These are phyloP conservation scores for Colletotrichum sublineola DNA, from an alignment of 2,329 filamentous ascomycete genomes.

Conservation along the genomic window DNA sequence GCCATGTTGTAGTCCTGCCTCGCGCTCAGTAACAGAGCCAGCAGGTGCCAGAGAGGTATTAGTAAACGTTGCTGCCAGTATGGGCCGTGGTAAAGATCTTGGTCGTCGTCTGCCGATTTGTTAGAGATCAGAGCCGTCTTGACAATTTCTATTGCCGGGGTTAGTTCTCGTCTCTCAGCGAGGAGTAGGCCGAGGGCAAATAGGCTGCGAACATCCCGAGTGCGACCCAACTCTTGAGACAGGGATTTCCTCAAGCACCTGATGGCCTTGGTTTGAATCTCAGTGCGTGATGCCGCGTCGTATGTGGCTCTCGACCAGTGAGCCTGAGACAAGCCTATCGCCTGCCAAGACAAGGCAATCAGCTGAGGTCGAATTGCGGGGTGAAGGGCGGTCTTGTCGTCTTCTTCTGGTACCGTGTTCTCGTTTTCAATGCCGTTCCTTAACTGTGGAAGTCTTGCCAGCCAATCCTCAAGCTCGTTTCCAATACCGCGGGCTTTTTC, in stretches of 20 bases:
- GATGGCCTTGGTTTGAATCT: constrained; percentile 83
- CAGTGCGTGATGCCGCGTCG: constrained; percentile 77
- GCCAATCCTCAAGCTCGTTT: constrained; percentile 79
- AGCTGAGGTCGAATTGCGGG: constrained; percentile 68
- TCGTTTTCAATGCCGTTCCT: constrained; percentile 50
- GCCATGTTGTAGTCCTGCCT: constrained; percentile 88
- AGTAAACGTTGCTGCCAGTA: constrained; percentile 74
- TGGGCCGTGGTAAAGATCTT: constrained; percentile 59
- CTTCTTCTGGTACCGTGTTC: constrained; percentile 48
- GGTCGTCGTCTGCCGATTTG: constrained; percentile 60
- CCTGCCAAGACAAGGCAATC: constrained; percentile 81
- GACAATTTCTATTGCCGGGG: constrained; percentile 83
- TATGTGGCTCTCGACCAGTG: constrained; percentile 89
- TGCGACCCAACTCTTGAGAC: constrained; percentile 73
- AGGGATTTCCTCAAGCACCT: constrained; percentile 81
- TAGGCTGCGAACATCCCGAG: constrained; percentile 79
- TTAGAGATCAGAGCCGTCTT: constrained; percentile 79
- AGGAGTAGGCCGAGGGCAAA: constrained; percentile 88
- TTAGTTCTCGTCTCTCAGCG: constrained; percentile 86
- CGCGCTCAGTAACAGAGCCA: constrained; percentile 87
- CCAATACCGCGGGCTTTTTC: constrained; percentile 83
- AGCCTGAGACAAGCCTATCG: constrained; percentile 86
- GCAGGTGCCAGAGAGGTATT: constrained; percentile 90
- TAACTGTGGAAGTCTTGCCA: constrained; percentile 69
- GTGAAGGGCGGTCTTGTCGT: constrained; percentile 53